phyloP scores from a whole-genome alignment of 495 filamentous ascomycete genomes.

The Beverwykella pulmonaria region DNA sequence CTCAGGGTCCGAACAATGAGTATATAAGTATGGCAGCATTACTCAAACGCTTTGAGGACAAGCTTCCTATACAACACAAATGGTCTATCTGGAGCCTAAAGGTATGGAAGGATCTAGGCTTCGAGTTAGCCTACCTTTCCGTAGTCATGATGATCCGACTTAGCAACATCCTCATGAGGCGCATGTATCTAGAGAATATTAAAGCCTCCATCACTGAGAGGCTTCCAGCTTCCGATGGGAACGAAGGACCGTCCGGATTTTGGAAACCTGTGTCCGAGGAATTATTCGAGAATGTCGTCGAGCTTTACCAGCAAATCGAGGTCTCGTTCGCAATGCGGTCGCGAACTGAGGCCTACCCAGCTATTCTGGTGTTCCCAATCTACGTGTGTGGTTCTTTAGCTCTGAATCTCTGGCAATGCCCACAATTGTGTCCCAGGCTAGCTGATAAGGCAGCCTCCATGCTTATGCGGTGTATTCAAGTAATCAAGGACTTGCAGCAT shows the following conservation, averaged over 20 bases:
- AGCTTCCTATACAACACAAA: constrained; percentile 50
- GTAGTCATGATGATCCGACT: constrained; percentile 54
- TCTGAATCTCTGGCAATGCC: constrained; percentile 43
- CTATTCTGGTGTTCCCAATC: constrained; percentile 57
- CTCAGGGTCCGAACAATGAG: constrained; percentile 50
- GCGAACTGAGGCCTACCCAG: constrained; percentile 51
- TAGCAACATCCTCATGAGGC: constrained; percentile 55
- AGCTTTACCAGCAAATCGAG: constrained; percentile 53
- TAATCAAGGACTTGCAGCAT: constrained; percentile 6
- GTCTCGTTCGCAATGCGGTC: constrained; percentile 50
- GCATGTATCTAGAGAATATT: constrained; percentile 54
- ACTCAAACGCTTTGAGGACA: constrained; percentile 50
- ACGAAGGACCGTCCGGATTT: constrained; percentile 4
- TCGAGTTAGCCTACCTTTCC: constrained; percentile 55
- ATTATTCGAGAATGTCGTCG: constrained; percentile 53
- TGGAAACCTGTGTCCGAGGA: constrained; percentile 52
- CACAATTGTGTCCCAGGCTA: neutral
- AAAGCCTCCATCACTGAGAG: constrained; percentile 2
- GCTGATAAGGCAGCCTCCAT: constrained; percentile 1
- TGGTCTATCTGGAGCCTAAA: constrained; percentile 51
- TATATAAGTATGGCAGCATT: constrained; percentile 47
- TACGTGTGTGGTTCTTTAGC: constrained; percentile 56
- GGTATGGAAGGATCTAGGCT: constrained; percentile 49
- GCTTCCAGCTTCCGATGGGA: neutral
- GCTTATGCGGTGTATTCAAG: neutral